These are phyloP conservation scores for Cystobasidium tubakii DNA, from an alignment of 768 basidiomycete species.

Conservation along the genomic window DNA sequence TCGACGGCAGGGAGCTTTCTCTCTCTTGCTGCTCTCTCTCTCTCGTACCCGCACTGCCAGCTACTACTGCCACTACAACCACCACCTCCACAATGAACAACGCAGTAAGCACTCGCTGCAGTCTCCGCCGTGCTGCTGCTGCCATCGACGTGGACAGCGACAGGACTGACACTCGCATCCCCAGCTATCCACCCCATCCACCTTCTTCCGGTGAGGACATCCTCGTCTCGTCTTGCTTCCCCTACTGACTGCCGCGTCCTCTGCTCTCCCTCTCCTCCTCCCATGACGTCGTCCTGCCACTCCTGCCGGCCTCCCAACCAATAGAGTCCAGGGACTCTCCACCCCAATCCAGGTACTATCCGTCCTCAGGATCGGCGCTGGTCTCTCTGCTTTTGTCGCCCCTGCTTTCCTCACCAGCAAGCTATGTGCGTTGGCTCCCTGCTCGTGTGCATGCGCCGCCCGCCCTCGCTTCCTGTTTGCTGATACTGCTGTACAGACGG, in stretches of 20 bases:
- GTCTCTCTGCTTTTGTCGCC: slow-evolving; percentile 30
- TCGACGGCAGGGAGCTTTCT: neutral
- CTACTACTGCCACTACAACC: neutral
- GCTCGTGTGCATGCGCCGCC: too few species aligned
- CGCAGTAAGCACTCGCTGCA: neutral
- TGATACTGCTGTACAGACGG: neutral
- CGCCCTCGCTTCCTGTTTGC: neutral
- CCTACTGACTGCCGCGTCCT: neutral
- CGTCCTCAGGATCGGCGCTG: slow-evolving; percentile 25
- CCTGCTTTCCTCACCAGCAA: slow-evolving; percentile 31
- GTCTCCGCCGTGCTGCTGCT: neutral
- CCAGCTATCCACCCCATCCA: slow-evolving; percentile 21
- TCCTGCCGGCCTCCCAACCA: neutral
- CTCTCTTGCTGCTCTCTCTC: neutral
- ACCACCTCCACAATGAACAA: neutral
- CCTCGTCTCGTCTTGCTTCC: neutral
- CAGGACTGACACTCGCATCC: neutral
- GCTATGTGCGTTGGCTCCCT: slow-evolving; percentile 14
- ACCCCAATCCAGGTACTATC: slow-evolving; percentile 33
- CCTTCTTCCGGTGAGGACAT: slow-evolving; percentile 30
- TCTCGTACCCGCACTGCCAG: neutral
- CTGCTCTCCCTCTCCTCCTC: slow-evolving; percentile 2
- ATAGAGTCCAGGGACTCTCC: slow-evolving; percentile 23
- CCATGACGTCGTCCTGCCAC: neutral
- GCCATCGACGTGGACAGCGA: neutral